Evolutionary conservation across 176 grass and related monocot species (phyloP).

Genomic region (Oryza australiensis): DNA sequence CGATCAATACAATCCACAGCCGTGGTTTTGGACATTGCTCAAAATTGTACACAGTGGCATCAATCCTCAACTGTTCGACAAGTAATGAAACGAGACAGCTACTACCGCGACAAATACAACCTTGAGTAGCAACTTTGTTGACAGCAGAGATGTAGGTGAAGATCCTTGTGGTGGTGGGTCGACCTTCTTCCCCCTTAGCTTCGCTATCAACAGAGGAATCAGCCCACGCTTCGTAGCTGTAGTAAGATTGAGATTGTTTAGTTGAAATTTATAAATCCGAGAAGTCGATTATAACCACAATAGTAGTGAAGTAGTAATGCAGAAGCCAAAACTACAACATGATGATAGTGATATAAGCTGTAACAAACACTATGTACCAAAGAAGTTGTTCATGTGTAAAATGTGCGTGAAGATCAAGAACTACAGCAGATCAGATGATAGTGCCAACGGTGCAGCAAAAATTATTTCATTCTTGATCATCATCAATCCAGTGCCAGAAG

Average conservation of each 20-base stretch:
- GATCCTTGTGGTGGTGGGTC: constrained; percentile 28
- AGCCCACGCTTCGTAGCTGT: constrained; percentile 38
- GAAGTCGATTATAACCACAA: neutral
- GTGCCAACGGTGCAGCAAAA: neutral
- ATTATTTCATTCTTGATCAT: neutral
- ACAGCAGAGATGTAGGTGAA: neutral
- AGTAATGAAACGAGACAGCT: constrained; percentile 42
- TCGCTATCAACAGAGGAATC: constrained; percentile 43
- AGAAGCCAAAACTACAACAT: neutral
- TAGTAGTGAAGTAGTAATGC: constrained; percentile 2
- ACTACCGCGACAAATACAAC: constrained; percentile 38
- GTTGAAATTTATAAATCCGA: neutral
- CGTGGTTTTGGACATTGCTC: constrained; percentile 12
- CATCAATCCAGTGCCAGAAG: neutral
- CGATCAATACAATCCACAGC: constrained; percentile 16
- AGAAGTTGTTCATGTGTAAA: neutral
- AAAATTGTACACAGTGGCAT: constrained; percentile 14
- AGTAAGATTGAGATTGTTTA: constrained; percentile 20
- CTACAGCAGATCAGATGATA: neutral
- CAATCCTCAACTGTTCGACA: constrained; percentile 38
- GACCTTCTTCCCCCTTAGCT: constrained; percentile 37
- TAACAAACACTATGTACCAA: neutral
- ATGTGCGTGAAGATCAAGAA: neutral
- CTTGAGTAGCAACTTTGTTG: constrained; percentile 46
- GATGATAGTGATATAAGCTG: neutral